Conservation (phyloP, 2,329 filamentous ascomycete genomes). For the Colletotrichum sp. region DNA sequence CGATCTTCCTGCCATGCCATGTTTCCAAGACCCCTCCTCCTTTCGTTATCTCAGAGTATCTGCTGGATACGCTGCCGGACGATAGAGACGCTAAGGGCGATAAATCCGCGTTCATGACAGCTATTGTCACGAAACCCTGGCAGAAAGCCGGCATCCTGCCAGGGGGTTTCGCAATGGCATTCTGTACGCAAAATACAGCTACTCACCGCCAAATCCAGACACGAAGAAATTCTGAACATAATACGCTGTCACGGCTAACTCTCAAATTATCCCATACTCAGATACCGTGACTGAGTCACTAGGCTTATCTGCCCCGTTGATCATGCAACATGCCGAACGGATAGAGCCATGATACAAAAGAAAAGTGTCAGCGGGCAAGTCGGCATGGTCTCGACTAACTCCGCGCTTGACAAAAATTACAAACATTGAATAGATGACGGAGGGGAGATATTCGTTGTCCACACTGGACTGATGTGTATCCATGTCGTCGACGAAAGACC, state of each 20-base stretch:
- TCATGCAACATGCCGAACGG: neutral
- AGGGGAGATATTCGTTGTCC: neutral
- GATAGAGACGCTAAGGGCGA: neutral
- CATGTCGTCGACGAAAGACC: neutral
- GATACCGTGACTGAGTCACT: neutral
- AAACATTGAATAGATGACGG: neutral
- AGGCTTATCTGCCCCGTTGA: neutral
- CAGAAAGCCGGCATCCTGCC: neutral
- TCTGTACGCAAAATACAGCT: neutral
- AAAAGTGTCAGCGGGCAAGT: neutral
- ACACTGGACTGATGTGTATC: neutral
- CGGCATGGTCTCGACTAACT: neutral
- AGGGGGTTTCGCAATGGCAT: fast-evolving
- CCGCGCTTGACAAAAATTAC: neutral
- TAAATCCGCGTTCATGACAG: neutral
- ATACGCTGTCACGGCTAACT: neutral
- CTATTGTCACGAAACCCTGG: neutral
- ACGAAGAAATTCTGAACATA: neutral
- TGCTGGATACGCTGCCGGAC: neutral
- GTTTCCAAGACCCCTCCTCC: fast-evolving
- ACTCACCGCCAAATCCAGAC: too few relatives aligned
- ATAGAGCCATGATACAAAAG: neutral
- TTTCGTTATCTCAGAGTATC: neutral
- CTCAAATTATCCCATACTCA: neutral
- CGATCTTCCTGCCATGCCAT: neutral